Evolutionary conservation across 805 yeast species (phyloP).

Genomic region (Schizosaccharomyces japonicus): DNA sequence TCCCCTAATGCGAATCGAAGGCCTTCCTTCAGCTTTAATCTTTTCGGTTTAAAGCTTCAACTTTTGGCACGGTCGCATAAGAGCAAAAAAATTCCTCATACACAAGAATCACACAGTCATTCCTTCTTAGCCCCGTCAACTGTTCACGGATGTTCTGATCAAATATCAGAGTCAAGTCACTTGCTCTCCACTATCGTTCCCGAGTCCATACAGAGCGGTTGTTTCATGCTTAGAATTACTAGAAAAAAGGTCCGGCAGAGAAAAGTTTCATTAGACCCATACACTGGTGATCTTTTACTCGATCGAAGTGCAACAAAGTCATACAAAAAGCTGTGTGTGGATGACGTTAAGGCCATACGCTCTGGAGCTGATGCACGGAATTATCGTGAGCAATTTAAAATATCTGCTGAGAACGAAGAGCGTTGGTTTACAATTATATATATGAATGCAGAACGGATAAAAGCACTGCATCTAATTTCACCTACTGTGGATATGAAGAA

Average conservation of each 20-base stretch:
- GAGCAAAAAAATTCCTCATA: no score
- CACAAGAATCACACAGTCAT: no score
- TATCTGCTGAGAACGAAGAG: slow-evolving; percentile 37
- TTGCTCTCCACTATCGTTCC: slow-evolving; percentile 17
- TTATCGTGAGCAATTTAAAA: slow-evolving; percentile 63
- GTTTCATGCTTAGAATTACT: slow-evolving; percentile 44
- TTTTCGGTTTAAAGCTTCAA: no score
- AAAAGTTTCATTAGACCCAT: slow-evolving; percentile 30
- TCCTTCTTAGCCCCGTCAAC: no score
- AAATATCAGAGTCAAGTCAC: neutral
- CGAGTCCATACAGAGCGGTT: slow-evolving; percentile 29
- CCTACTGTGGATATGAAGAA: slow-evolving; percentile 27
- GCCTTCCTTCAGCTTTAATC: no score
- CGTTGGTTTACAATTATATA: slow-evolving; percentile 70
- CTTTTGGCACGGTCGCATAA: no score
- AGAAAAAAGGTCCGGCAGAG: slow-evolving; percentile 42
- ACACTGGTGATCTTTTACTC: slow-evolving; percentile 33
- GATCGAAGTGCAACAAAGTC: slow-evolving; percentile 20
- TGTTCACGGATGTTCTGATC: no score
- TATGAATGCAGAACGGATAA: slow-evolving; percentile 36
- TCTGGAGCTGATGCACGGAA: slow-evolving; percentile 52
- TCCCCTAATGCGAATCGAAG: no score
- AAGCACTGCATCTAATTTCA: slow-evolving; percentile 62
- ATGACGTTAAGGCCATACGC: slow-evolving; percentile 38
- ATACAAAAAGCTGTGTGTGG: slow-evolving; percentile 22